Base-by-base conservation (phyloP, 1,284 basidiomycete species). In the Cryptococcus sp. region DNA sequence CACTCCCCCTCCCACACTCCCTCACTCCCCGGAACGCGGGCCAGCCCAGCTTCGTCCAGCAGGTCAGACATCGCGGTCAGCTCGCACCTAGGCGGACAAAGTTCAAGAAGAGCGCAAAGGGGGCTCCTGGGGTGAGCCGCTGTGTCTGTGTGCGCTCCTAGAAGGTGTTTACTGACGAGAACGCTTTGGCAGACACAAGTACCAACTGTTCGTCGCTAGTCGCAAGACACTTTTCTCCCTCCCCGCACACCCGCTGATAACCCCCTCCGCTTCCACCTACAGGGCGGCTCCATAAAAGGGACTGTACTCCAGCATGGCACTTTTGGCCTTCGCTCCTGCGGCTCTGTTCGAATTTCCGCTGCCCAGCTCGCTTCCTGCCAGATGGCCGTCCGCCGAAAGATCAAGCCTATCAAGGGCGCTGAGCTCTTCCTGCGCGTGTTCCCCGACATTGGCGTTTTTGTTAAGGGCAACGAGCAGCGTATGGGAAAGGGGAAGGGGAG, bases 401-500 rank as follows among this genome's bases (percentile, higher is more conserved):
- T 98, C 59, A 98, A 96, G 78, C 78, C 86, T 12, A 82, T 98
- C 57, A 97, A 97, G 73, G 94, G 94, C 4, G 84, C 86, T 36
- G 88, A 95, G 78, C 84, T 93, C 36, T 93, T 85, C 76, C 73
- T 97, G 76, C 83, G 94, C 24, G 87, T 98, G 24, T 98, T 98
- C 79, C 95, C 95, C 3, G 92, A 98, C 79, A 86, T 97, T 55
- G 93, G 95, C 2, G 92, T 98, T 56, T 97, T 94, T 80, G 87
- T 98, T 56, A 98, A 98, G 85, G 95, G 95, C 53, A 98, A 97
- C 71, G 95, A 98, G 77, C 96, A 94, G 7, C 89, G 96, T 84
- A 98, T 98, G 96, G 95, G 95, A 46, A 98, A 98, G 79, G 96
- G 96, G 57, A 98, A 98, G 78, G 96, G 96, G 47, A 85, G 88